Base-by-base conservation (phyloP, 805 yeast genomes). In the Candida maesae region DNA sequence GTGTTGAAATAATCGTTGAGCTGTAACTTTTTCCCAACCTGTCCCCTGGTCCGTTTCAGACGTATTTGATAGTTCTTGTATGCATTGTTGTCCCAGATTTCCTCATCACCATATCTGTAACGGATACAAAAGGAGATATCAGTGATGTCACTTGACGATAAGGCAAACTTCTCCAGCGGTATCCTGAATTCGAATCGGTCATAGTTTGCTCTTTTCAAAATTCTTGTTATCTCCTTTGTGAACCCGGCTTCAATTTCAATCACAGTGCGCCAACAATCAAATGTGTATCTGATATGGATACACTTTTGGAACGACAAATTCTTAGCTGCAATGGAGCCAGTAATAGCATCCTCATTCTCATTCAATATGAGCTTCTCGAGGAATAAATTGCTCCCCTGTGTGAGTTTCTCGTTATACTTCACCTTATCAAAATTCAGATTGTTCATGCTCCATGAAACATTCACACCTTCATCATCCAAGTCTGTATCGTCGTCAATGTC, bases 11-110 rank as follows among this genome's bases (percentile, higher is more conserved):
- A 47, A 29, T 53, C 59, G 33, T 55, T 47, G 21, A 56, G 39
- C 8, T 43, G 44, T 21, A 48, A 44, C 38, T 47, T 53, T 2
- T 35, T 35, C 4, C 15, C 36, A n/a, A 36, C 44, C 5, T 15
- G 28, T 20, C 26, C 36, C 24, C 44, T 46, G 6, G 39, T 36
- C 13, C 47, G 49, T n/a, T 44, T 45, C 27, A 58, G 31, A 9
- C 45, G 14, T 14, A 87, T 61, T 32, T 66, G 70, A 61, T 83
- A 87, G 63, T 87, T 87, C 33, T 63, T 58, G 38, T 57, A 56
- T 28, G 63, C 47, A 62, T 87, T 88, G 64, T 84, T 87, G 60
- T 87, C 96, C 95, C 95, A 87, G 55, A 58, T 73, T 49, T 80
- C 89, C 13, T 71, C 71, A 11, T 32, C 28, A 6, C 41, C 41